Evolutionary conservation across 1,284 basidiomycete species (phyloP), one percentile per base, ranked within the genome.

Genomic region (Albatrellus sp.): DNA sequence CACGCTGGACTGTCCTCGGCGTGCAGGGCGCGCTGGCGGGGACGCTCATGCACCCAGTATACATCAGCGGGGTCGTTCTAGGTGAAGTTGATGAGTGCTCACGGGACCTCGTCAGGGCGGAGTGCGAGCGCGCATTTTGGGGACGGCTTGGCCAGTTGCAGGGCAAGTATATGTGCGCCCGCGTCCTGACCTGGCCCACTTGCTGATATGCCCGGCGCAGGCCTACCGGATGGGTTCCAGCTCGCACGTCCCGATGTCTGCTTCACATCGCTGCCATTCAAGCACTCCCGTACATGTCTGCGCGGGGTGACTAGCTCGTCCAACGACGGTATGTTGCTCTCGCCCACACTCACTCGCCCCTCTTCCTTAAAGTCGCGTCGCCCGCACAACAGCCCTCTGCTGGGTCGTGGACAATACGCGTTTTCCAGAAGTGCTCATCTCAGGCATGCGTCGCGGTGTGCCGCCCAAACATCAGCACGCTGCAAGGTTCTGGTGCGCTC

Each of bases 21-120:
- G 66, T 92, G n/a, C 90, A 92, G 57, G 91, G 91, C 2, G 81
- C 82, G 0, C 61, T 93, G 37, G 70, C 75, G 1, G 72, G 77
- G 0, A 58, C 55, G 1, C 58, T 85, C 19, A 60, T 89, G 13
- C 50, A 59, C 1, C 83, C 85, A 0, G 46, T 92, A 2, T 87
- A 86, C 55, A 60, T 92, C 11, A 60, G 65, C 41, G 58, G 59
- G 17, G 61, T 94, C 29, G 63, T 90, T 35, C 67, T 96, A 1
- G 88, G 87, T 0, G 85, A 82, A 31, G 79, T 90, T 2, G 59
- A 64, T 0, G 40, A 48, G 8, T 55, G 56, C 2, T 55, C 77
- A 55, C 65, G 60, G 19, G 54, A 48, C 9, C 50, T 58, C 5
- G 69, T 83, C 5, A 57, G 46, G 45, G 64, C 65, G 34, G 77